Evolutionary conservation across 2,329 filamentous ascomycete genomes (phyloP).

Genomic region (Neodidymelliopsis sp.): DNA sequence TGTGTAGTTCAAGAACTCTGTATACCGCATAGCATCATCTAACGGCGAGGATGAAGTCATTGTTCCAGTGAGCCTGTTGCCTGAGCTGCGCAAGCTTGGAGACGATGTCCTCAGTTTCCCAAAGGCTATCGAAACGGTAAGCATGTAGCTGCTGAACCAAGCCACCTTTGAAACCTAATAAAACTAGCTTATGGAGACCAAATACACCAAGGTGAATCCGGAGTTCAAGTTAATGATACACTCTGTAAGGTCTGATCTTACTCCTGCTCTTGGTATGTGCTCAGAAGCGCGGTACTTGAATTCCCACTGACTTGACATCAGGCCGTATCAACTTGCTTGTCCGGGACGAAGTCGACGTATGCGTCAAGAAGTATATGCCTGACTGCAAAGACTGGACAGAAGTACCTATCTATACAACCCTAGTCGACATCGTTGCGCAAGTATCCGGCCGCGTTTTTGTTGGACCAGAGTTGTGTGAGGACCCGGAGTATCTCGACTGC

Average conservation of each 20-base stretch:
- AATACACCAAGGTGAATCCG: constrained; percentile 39
- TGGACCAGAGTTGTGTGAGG: constrained; percentile 38
- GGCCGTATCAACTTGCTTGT: constrained; percentile 41
- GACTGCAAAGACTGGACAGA: constrained; percentile 44
- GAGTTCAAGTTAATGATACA: constrained; percentile 28
- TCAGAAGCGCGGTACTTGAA: not conserved
- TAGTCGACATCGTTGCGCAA: constrained; percentile 45
- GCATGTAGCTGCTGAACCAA: constrained; percentile 14
- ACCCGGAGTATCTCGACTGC: constrained; percentile 40
- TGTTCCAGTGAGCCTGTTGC: constrained; percentile 37
- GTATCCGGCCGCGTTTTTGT: constrained; percentile 46
- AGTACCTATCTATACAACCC: constrained; percentile 34
- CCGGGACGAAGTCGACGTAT: constrained; percentile 39
- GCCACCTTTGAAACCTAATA: not conserved
- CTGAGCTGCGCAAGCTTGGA: constrained; percentile 42
- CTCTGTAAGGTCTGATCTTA: constrained; percentile 44
- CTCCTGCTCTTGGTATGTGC: constrained; percentile 43
- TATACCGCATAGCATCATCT: constrained; percentile 31
- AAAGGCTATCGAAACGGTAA: constrained; percentile 33
- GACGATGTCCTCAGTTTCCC: constrained; percentile 46
- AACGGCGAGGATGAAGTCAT: constrained; percentile 37
- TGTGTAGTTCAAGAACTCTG: constrained; percentile 38
- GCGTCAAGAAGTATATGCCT: constrained; percentile 36
- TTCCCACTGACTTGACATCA: constrained; percentile 23
- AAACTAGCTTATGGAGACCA: constrained; percentile 37